Evolutionary conservation across 106 monocot species (phyloP), one percentile per base, ranked within the genome.

Genomic region (Dendrobium catenatum): DNA sequence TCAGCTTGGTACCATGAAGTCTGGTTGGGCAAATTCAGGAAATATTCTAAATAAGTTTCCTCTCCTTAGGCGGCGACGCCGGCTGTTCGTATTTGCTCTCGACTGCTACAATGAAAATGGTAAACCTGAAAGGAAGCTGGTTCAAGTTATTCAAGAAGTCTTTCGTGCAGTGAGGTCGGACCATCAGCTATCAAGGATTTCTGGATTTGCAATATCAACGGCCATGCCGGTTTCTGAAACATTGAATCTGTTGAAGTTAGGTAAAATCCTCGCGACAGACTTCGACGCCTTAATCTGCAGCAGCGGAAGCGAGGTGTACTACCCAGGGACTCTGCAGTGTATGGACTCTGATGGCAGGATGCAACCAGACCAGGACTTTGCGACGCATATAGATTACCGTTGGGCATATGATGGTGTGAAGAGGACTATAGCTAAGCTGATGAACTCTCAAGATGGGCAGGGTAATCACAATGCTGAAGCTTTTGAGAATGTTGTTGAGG

Each of bases 301-400:
- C 81, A 94, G 97, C 54, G 97, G 97, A 4, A 88, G 97, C 40
- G 94, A 97, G 80, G 92, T 97, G 19, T 97, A 97, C 82, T 97
- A 97, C 77, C 97, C 97, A 0, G 92, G 94, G 10, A 97, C 90
- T n/a, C 73, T 43, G 19, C 92, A 90, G 68, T 94, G 90, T 76
- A 82, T 75, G 47, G 85, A 84, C 41, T 84, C 87, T 0, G 88
- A 88, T 16, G 89, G 92, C 6, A 87, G 87, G 66, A 73, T 94
- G 31, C 77, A 87, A 73, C 86, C 92, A 11, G 97, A 97, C 56
- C 92, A 89, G 2, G 97, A 97, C 19, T 94, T 94, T 55, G 85
- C 89, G 0, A 84, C 88, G 0, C 97, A 97, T 55, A 94, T 93
- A n/a, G 92, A 94, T 4, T 92, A 97, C 31, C 88, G 97, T 2